These are phyloP conservation scores for Microstegium vimineum DNA, from an alignment of 176 grass and related monocot genomes.

Conservation along the genomic window DNA sequence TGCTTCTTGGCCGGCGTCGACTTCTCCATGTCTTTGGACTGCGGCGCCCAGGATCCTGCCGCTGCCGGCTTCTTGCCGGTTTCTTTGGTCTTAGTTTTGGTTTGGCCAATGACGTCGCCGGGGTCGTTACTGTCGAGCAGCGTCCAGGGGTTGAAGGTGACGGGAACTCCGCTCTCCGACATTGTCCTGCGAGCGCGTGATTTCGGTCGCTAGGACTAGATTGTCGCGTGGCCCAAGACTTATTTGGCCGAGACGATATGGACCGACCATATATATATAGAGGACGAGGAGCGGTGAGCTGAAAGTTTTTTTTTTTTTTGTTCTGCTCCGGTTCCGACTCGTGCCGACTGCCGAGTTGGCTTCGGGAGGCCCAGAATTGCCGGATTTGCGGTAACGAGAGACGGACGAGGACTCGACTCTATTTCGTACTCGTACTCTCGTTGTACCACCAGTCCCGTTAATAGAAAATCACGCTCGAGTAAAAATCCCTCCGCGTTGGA, in stretches of 20 bases:
- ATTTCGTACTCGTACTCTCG: too few relatives aligned
- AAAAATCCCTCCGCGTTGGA: too few relatives aligned
- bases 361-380: too few relatives aligned
- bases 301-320: not conserved
- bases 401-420: too few relatives aligned
- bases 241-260: not conserved
- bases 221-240: not conserved
- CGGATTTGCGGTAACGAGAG: not conserved
- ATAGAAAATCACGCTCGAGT: too few relatives aligned
- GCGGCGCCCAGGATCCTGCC: not conserved
- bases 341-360: too few relatives aligned
- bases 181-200: not conserved
- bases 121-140: not conserved
- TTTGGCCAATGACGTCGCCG: conserved; percentile 1
- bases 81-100: not conserved
- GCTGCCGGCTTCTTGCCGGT: not conserved
- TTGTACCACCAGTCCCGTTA: too few relatives aligned
- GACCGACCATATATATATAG: not conserved
- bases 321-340: not conserved
- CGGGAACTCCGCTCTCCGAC: not conserved
- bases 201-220: not conserved
- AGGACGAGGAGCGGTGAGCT: not conserved
- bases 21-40: not conserved
- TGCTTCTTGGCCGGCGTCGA: conserved; percentile 17
- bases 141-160: conserved; percentile 6